A percentile compares a stretch with the other conserved stretches of the same genome.
Evolutionary conservation across 2,329 filamentous ascomycete genomes (phyloP).

Genomic region (Hypoxylon sp.): DNA sequence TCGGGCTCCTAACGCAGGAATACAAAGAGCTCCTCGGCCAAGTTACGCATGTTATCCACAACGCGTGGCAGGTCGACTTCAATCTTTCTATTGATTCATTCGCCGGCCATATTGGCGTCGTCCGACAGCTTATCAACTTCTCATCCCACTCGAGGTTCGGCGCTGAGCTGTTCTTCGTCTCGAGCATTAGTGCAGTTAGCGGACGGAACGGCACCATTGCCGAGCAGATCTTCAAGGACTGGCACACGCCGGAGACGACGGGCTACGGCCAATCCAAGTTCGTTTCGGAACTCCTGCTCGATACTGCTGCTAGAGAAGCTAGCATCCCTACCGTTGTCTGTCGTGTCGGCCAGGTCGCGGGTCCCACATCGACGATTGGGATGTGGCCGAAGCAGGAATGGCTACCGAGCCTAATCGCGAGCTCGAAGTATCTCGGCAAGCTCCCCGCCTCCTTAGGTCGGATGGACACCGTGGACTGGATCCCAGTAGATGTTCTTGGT

Average conservation of each 20-base stretch:
- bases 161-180: conserved; percentile 42
- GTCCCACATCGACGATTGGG: conserved; percentile 32
- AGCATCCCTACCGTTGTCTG: conserved; percentile 30
- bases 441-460: conserved; percentile 40
- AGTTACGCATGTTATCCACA: conserved; percentile 40
- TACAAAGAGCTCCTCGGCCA: conserved; percentile 32
- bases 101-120: conserved; percentile 20
- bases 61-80: conserved; percentile 44
- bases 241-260: conserved; percentile 14
- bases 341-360: conserved; percentile 44
- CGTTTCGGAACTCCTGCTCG: conserved; percentile 41
- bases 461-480: conserved; percentile 37
- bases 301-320: conserved; percentile 35
- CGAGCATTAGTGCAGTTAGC: conserved; percentile 36
- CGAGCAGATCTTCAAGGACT: conserved; percentile 35
- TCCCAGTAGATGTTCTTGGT: conserved; percentile 39
- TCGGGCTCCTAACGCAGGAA: conserved; percentile 27
- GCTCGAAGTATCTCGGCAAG: conserved; percentile 41
- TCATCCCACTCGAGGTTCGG: conserved; percentile 36
- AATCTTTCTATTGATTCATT: conserved; percentile 42
- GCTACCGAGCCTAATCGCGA: conserved; percentile 46
- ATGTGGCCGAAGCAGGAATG: conserved; percentile 43
- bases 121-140: conserved; percentile 36
- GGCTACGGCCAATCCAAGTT: conserved; percentile 46
- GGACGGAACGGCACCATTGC: conserved; percentile 1